Evolutionary conservation across 2,329 filamentous ascomycete species (phyloP).

Genomic region (Aspergillus cejpii): DNA sequence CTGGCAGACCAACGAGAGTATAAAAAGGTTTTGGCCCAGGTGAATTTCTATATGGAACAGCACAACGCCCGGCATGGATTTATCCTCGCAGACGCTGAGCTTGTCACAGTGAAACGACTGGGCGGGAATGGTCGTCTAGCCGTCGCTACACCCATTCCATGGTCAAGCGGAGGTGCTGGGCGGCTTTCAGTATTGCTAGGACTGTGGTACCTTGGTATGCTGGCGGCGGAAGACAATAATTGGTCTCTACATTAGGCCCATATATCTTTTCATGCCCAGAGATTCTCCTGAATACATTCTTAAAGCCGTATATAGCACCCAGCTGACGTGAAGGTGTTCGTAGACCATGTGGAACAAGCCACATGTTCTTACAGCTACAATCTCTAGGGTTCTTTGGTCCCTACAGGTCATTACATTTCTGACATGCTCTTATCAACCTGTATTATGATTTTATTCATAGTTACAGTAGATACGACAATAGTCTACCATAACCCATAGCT

Average conservation of each 20-base stretch:
- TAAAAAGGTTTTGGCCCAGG: constrained; percentile 11
- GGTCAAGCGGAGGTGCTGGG: constrained; percentile 9
- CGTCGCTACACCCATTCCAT: constrained; percentile 7
- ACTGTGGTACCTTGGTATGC: constrained; percentile 16
- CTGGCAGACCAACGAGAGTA: constrained; percentile 5
- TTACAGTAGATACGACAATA: too few relatives aligned
- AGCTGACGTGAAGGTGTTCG: too few relatives aligned
- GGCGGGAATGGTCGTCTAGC: constrained; percentile 7
- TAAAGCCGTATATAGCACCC: too few relatives aligned
- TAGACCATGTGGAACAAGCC: too few relatives aligned
- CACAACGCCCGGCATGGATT: constrained; percentile 10
- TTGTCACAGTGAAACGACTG: constrained; percentile 10
- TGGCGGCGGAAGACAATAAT: constrained; percentile 9
- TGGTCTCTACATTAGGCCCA: not conserved
- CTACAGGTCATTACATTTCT: too few relatives aligned
- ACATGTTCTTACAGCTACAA: too few relatives aligned
- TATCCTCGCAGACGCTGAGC: constrained; percentile 7
- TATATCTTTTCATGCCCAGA: constrained; percentile 6
- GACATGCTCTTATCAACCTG: too few relatives aligned
- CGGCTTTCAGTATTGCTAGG: constrained; percentile 7
- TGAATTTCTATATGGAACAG: constrained; percentile 16
- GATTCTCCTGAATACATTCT: too few relatives aligned
- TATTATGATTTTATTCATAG: too few relatives aligned
- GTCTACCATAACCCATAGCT: too few relatives aligned
- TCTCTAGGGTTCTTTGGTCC: too few relatives aligned